Percentiles rank a stretch among this genome's conserved stretches.
phyloP scores from a whole-genome alignment of 2,329 filamentous ascomycete genomes.

The Monosporascus sp. region DNA sequence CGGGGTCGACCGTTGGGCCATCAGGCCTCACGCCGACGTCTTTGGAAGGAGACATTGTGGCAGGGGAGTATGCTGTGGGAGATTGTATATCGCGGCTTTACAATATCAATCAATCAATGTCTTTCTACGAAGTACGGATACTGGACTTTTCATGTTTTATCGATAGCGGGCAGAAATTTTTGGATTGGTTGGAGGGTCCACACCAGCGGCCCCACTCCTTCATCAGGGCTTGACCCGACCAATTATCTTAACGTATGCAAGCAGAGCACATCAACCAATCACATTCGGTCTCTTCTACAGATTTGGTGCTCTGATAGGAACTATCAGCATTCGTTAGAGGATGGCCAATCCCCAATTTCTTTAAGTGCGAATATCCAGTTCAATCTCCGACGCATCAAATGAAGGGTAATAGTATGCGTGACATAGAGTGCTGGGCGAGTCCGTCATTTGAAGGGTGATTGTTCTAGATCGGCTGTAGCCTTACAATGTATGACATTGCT shows the following conservation, averaged over 20 bases:
- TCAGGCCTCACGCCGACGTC: constrained; percentile 26
- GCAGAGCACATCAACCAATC: not conserved
- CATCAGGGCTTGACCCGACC: not conserved
- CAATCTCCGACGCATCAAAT: no score
- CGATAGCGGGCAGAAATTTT: constrained; percentile 1
- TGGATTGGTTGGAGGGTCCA: not conserved
- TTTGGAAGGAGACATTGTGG: constrained; percentile 38
- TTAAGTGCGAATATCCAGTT: no score
- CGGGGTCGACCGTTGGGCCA: constrained; percentile 33
- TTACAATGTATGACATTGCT: no score
- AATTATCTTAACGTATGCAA: not conserved
- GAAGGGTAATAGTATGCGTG: no score
- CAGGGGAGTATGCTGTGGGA: not conserved
- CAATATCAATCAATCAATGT: no score
- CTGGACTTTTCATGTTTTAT: not conserved
- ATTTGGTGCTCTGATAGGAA: not conserved
- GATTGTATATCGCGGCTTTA: no score
- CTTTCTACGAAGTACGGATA: no score
- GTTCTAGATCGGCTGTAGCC: no score
- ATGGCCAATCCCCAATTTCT: no score
- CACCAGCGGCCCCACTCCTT: not conserved
- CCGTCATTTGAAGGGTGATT: no score
- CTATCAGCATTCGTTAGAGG: not conserved
- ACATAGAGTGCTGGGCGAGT: no score
- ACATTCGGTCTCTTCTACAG: not conserved